Evolutionary conservation across 176 grass and related monocot genomes (phyloP).

Genomic region (Bonia amplexicaulis): DNA sequence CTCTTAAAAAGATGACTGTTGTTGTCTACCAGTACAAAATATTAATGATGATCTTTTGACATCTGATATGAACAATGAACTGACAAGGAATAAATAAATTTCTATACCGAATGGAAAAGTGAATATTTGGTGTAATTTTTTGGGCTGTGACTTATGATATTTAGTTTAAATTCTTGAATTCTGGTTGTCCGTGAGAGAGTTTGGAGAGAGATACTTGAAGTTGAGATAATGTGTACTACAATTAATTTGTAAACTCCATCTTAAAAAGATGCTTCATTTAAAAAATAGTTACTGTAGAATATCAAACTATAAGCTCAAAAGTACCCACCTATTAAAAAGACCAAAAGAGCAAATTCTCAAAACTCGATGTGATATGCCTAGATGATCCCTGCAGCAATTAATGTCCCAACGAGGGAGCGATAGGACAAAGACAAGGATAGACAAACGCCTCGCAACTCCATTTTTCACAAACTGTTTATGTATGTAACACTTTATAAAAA

Average conservation of each 20-base stretch:
- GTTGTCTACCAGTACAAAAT: neutral
- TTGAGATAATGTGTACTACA: too few relatives aligned
- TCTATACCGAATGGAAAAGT: neutral
- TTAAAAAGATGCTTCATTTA: too few relatives aligned
- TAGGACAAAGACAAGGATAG: neutral
- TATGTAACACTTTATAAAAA: too few relatives aligned
- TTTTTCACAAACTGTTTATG: too few relatives aligned
- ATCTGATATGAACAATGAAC: neutral
- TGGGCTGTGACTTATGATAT: too few relatives aligned
- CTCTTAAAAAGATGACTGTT: neutral
- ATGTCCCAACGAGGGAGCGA: neutral
- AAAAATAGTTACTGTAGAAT: too few relatives aligned
- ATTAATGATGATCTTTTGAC: neutral
- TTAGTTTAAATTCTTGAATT: too few relatives aligned
- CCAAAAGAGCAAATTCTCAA: neutral
- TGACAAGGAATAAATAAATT: neutral
- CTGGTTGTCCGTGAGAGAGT: too few relatives aligned
- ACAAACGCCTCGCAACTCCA: neutral
- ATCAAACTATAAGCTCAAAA: too few relatives aligned
- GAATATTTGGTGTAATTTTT: neutral
- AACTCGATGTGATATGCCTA: neutral
- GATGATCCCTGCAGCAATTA: neutral
- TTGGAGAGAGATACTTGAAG: too few relatives aligned
- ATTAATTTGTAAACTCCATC: too few relatives aligned
- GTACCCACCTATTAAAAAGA: neutral